Base-by-base conservation (phyloP, 176 grass and related monocot species). In the Triticum monococcum region DNA sequence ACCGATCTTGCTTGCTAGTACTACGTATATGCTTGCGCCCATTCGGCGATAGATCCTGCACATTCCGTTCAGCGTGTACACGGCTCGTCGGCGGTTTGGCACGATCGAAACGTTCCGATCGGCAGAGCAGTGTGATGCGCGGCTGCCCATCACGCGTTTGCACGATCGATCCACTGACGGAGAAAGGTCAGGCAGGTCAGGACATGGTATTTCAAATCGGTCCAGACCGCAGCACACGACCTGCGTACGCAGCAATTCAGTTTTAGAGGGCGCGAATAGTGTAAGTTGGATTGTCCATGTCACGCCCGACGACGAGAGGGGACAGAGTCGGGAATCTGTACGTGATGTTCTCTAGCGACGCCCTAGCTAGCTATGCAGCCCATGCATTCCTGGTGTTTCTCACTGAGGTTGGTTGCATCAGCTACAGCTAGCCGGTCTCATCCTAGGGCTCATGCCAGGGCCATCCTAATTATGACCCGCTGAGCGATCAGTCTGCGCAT, bases 321-420 rank as follows among this genome's bases (percentile, higher is more conserved):
- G 22, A 7, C 54, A 62, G 4, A 35, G 75, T 20, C 73, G 16
- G 32, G 72, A 28, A 26, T 75, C 54, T 59, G 28, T 68, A 18
- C 22, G 52, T 24, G n/a, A 64, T 40, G 40, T 24, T 70, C 8
- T 64, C 54, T 50, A 73, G 38, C 79, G 64, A 32, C 72, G n/a
- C 72, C 43, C 3, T 57, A 24, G 12, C 40, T 43, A 46, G 54
- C 54, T 57, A 56, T 2, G 38, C 67, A 38, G 13, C 11, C 26
- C 86, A 64, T 83, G 87, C 60, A 20, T 69, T 18, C 33, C 45
- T 79, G 28, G 36, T 79, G 81, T 22, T 83, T 65, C 81, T 63
- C 83, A 25, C 57, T 12, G 59, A 20, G 22, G 35, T 71, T 71
- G 26, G 35, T 71, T 71, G 28, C 30, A 18, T 68, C 66, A 35